phyloP scores from a whole-genome alignment of 306 rosid species.

The Vicia villosa region DNA sequence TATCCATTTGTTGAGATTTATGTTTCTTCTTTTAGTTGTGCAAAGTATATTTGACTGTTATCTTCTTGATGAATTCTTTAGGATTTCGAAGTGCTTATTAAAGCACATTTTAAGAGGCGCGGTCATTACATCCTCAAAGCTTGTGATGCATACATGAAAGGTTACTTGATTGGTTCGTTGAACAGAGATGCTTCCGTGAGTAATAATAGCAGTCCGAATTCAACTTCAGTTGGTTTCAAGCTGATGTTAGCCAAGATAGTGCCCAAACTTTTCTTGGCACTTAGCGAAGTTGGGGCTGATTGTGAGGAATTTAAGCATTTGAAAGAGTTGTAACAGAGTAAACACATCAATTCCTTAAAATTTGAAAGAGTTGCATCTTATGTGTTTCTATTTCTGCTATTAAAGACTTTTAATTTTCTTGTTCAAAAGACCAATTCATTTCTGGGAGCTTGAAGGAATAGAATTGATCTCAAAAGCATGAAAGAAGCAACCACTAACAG shows the following conservation, averaged over 20 bases:
- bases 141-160: slow-evolving; percentile 91
- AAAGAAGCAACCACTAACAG: slow-evolving; percentile 35
- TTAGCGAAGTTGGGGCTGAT: slow-evolving; percentile 75
- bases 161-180: slow-evolving; percentile 81
- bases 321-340: slow-evolving; percentile 53
- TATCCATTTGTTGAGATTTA: neutral
- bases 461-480: slow-evolving; percentile 38
- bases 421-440: slow-evolving; percentile 37
- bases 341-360: slow-evolving; percentile 30
- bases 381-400: slow-evolving; percentile 28
- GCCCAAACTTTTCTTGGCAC: slow-evolving; percentile 74
- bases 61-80: slow-evolving; percentile 39
- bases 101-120: slow-evolving; percentile 82
- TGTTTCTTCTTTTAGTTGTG: slow-evolving; percentile 27
- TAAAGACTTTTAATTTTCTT: slow-evolving; percentile 33
- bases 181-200: slow-evolving; percentile 66
- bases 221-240: slow-evolving; percentile 96
- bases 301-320: slow-evolving; percentile 84
- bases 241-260: slow-evolving; percentile 86
- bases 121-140: slow-evolving; percentile 95
- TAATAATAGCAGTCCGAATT: slow-evolving; percentile 58
- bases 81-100: slow-evolving; percentile 84
- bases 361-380: slow-evolving; percentile 25
- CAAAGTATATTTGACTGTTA: slow-evolving; percentile 33
- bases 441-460: slow-evolving; percentile 42